These are phyloP conservation scores for Coniochaeta hoffmannii DNA, from an alignment of 2,329 filamentous ascomycete genomes.

Conservation along the genomic window DNA sequence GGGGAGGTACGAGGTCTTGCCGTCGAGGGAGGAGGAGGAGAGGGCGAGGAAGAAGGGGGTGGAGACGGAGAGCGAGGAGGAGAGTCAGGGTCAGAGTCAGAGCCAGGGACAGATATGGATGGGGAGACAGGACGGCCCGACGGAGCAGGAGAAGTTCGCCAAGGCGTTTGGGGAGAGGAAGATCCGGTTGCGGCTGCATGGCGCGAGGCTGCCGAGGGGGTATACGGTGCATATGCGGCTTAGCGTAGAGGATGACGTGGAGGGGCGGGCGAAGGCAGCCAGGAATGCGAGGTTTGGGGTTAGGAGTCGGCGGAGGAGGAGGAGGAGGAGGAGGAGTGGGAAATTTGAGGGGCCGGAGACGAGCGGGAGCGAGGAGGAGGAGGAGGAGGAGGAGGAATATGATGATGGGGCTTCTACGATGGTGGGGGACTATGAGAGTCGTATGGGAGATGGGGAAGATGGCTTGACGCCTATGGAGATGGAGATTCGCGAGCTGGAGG, in stretches of 20 bases:
- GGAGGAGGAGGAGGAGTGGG: not conserved
- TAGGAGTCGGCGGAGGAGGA: not conserved
- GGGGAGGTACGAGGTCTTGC: slow-evolving; percentile 48
- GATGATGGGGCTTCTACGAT: not conserved
- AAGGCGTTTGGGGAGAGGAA: slow-evolving; percentile 46
- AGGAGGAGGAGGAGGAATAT: slow-evolving; percentile 1
- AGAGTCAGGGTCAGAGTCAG: slow-evolving; percentile 1
- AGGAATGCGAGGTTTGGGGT: not conserved
- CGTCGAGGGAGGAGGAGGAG: slow-evolving; percentile 17
- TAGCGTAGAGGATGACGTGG: slow-evolving; percentile 6
- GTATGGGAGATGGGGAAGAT: not conserved
- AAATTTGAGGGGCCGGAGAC: slow-evolving; percentile 14
- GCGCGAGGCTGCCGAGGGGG: slow-evolving; percentile 40
- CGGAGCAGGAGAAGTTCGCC: slow-evolving; percentile 40
- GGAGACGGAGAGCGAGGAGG: slow-evolving; percentile 13
- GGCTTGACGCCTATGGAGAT: slow-evolving; percentile 27
- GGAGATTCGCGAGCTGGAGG: slow-evolving; percentile 37
- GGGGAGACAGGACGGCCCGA: slow-evolving; percentile 7
- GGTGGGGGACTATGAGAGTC: not conserved
- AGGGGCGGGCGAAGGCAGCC: slow-evolving; percentile 6
- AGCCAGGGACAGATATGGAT: not conserved
- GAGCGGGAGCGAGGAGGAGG: slow-evolving; percentile 13
- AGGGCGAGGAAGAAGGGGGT: slow-evolving; percentile 18
- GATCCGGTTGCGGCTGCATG: slow-evolving; percentile 48
- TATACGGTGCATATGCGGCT: slow-evolving; percentile 25